A percentile compares a stretch with the other conserved stretches of the same genome.
Evolutionary conservation across 805 yeast species (phyloP).

Genomic region (Lipomyces orientalis): DNA sequence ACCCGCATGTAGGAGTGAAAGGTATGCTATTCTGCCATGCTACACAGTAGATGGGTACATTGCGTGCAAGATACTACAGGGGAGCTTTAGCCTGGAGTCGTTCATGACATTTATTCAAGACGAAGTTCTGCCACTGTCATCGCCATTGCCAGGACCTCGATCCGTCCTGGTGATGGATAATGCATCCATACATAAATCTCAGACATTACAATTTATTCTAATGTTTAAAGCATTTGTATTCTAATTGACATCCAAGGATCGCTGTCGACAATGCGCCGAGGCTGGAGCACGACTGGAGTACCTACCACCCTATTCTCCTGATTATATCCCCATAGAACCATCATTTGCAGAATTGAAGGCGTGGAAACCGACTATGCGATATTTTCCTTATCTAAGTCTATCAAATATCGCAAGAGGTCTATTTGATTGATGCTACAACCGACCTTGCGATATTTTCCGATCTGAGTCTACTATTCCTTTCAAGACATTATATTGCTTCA

Average conservation of each 20-base stretch:
- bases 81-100: background rate
- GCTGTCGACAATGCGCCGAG: too few relatives aligned
- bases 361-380: too few relatives aligned
- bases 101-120: conserved; percentile 3
- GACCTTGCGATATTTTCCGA: background rate
- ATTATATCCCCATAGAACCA: too few relatives aligned
- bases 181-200: too few relatives aligned
- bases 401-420: background rate
- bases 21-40: background rate
- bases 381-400: too few relatives aligned
- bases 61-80: background rate
- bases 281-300: too few relatives aligned
- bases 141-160: conserved; percentile 6
- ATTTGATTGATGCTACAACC: background rate
- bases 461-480: background rate
- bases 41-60: background rate
- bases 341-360: too few relatives aligned
- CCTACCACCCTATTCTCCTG: too few relatives aligned
- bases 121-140: background rate
- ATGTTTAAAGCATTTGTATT: background rate
- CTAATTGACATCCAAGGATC: too few relatives aligned
- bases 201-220: background rate
- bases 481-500: background rate
- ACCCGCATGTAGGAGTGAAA: background rate
- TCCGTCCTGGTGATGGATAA: too few relatives aligned